These are phyloP conservation scores for Emergomyces orientalis DNA, from an alignment of 2,329 filamentous ascomycete species.

Conservation along the genomic window DNA sequence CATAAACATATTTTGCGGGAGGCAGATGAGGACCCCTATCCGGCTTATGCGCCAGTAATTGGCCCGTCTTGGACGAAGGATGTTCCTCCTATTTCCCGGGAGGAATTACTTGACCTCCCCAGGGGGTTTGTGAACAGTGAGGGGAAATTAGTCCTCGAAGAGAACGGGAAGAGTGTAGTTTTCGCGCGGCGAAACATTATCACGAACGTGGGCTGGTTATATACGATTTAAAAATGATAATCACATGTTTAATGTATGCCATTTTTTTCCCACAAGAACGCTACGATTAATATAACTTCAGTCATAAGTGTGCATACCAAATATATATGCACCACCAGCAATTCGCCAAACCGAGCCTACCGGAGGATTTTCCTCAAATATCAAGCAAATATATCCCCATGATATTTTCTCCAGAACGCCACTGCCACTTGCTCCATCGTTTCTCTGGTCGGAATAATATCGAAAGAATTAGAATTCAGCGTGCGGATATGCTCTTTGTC, in stretches of 20 bases:
- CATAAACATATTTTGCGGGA: conserved; percentile 16
- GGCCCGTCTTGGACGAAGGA: conserved; percentile 18
- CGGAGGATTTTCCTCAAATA: background rate
- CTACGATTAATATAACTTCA: background rate
- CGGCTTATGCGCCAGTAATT: conserved; percentile 14
- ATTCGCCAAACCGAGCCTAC: conserved; percentile 2
- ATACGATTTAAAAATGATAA: conserved; percentile 16
- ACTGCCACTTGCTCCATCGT: conserved; percentile 24
- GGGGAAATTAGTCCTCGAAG: conserved; percentile 15
- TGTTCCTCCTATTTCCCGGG: conserved; percentile 13
- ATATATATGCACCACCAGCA: background rate
- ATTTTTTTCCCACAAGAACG: background rate
- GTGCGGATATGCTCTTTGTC: conserved; percentile 22
- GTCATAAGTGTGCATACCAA: background rate
- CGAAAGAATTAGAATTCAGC: conserved; percentile 23
- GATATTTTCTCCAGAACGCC: conserved; percentile 21
- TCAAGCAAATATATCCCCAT: conserved; percentile 20
- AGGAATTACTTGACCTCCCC: conserved; percentile 8
- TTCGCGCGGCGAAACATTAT: conserved; percentile 18
- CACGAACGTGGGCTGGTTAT: conserved; percentile 17
- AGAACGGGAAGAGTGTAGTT: conserved; percentile 12
- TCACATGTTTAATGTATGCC: background rate
- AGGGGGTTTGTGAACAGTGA: conserved; percentile 9
- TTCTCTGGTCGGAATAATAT: conserved; percentile 21
- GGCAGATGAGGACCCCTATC: conserved; percentile 13